These are phyloP conservation scores for Ailanthus altissimus DNA, from an alignment of 345 rosid species.

Conservation along the genomic window DNA sequence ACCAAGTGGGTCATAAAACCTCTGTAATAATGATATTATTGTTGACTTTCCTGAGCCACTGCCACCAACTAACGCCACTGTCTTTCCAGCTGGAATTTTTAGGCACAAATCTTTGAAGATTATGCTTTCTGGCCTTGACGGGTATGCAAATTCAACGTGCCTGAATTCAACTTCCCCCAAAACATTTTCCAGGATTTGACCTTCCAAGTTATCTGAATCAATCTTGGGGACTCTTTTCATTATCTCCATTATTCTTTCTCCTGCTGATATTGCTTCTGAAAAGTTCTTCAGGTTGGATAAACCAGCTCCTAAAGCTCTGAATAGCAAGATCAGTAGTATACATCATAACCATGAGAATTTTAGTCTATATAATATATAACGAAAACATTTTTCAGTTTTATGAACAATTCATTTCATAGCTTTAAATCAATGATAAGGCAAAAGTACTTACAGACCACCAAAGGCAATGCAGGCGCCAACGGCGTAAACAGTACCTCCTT, in stretches of 20 bases:
- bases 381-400: no score
- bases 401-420: no score
- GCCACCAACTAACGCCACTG: slow-evolving; percentile 82
- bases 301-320: slow-evolving; percentile 69
- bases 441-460: slow-evolving; percentile 87
- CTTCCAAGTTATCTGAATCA: slow-evolving; percentile 58
- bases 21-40: slow-evolving; percentile 70
- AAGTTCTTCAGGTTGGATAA: slow-evolving; percentile 71
- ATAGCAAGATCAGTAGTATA: no score
- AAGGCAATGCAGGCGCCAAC: slow-evolving; percentile 57
- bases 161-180: slow-evolving; percentile 66
- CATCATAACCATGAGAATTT: no score
- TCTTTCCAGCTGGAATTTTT: slow-evolving; percentile 62
- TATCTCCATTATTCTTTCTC: slow-evolving; percentile 60
- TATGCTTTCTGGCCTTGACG: slow-evolving; percentile 65
- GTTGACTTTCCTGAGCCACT: slow-evolving; percentile 95
- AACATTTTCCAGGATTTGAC: slow-evolving; percentile 44
- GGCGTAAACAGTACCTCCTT: slow-evolving; percentile 68
- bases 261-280: slow-evolving; percentile 67
- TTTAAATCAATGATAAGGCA: no score
- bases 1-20: slow-evolving; percentile 71
- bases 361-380: no score
- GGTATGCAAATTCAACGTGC: slow-evolving; percentile 66
- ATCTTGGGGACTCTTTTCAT: slow-evolving; percentile 72
- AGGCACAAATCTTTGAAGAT: slow-evolving; percentile 61